Conservation (phyloP, 495 filamentous ascomycete species). For the Tuber microsphaerosporum region DNA sequence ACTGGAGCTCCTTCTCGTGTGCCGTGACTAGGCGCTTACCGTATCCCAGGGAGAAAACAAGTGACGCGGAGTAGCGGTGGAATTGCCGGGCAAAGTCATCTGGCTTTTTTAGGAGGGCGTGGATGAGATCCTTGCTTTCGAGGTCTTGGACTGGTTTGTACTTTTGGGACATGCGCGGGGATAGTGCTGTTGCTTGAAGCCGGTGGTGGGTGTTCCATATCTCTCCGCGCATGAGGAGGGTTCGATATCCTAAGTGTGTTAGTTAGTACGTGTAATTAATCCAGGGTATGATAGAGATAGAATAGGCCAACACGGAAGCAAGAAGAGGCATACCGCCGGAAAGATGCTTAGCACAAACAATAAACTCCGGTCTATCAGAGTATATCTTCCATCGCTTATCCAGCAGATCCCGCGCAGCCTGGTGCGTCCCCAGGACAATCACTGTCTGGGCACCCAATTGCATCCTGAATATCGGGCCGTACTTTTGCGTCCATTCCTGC, state of each 20-base stretch:
- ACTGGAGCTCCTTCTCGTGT: conserved; percentile 32
- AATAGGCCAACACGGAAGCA: neutral
- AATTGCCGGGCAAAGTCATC: conserved; percentile 41
- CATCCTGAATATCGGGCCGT: conserved; percentile 53
- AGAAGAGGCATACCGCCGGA: neutral
- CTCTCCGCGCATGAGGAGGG: conserved; percentile 33
- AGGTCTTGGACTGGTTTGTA: conserved; percentile 38
- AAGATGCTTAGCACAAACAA: neutral
- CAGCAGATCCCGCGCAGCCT: conserved; percentile 53
- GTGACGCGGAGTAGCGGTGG: conserved; percentile 41
- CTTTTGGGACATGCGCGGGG: conserved; percentile 18
- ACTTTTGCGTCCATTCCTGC: conserved; percentile 53
- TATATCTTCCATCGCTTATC: conserved; percentile 52
- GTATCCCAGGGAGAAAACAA: conserved; percentile 43
- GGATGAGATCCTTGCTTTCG: conserved; percentile 47
- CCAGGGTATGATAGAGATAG: neutral
- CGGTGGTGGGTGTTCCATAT: neutral
- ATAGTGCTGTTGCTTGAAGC: neutral
- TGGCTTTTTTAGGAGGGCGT: conserved; percentile 37
- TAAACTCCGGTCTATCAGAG: conserved; percentile 49
- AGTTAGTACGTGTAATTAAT: conserved; percentile 26
- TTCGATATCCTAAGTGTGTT: conserved; percentile 40
- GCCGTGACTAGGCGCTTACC: conserved; percentile 42
- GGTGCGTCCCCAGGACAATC: conserved; percentile 52
- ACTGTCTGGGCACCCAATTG: conserved; percentile 48